phyloP scores from a whole-genome alignment of 176 grass and related monocot species.

The Lolium perenne region DNA sequence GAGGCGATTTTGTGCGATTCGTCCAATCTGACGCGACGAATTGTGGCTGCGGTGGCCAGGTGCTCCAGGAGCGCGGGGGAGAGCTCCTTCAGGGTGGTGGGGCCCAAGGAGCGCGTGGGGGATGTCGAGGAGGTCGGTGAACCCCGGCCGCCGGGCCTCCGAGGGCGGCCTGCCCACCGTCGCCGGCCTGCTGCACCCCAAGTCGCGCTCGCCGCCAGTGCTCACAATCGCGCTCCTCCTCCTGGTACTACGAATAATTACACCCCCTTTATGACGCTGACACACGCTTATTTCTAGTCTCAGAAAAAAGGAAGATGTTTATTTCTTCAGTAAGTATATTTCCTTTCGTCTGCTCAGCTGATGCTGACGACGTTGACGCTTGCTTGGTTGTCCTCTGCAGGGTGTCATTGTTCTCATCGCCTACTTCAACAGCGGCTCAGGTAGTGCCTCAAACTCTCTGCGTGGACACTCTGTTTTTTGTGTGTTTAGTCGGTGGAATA shows the following conservation, averaged over 20 bases:
- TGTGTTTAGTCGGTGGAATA: too few relatives aligned
- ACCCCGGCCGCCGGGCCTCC: slow-evolving; percentile 65
- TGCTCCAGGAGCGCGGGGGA: slow-evolving; percentile 24
- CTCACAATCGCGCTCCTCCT: slow-evolving; percentile 72
- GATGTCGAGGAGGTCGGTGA: slow-evolving; percentile 85
- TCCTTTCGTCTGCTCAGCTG: background rate
- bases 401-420: slow-evolving; percentile 78
- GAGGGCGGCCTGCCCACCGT: slow-evolving; percentile 67
- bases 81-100: background rate
- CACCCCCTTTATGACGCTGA: background rate
- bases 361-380: too few relatives aligned
- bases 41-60: background rate
- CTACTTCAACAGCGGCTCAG: slow-evolving; percentile 73
- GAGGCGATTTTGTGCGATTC: background rate
- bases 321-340: too few relatives aligned
- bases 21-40: background rate
- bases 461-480: background rate
- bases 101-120: background rate
- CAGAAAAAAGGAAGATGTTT: too few relatives aligned
- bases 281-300: background rate
- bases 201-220: slow-evolving; percentile 79
- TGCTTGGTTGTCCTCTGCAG: too few relatives aligned
- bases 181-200: slow-evolving; percentile 63
- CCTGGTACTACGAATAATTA: slow-evolving; percentile 49
- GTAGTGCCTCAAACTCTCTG: slow-evolving; percentile 41